Evolutionary conservation across 2,329 filamentous ascomycete species (phyloP), one percentile per base, ranked within the genome.

Genomic region (Blumeria graminis): DNA sequence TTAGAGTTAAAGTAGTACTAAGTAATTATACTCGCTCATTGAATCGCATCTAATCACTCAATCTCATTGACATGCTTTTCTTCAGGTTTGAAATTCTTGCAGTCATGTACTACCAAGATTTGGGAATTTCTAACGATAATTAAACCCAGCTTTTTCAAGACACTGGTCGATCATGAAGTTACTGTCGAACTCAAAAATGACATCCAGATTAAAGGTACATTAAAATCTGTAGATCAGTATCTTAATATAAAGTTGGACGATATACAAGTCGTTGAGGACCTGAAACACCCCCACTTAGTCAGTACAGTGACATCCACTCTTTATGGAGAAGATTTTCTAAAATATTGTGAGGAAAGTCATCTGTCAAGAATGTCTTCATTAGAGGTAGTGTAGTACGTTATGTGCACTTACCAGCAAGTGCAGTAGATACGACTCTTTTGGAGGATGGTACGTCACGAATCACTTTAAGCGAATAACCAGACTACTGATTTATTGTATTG

Each of bases 171-270:
- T 74, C 84, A 92, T 63, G 82, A 93, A 74, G 89, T 98, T 66
- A 96, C 89, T 51, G 88, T 98, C 68, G 92, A 98, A 74, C 85
- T 98, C 69, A 98, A 98, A 73, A 98, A 98, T 70, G 92, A 98
- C 72, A 94, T 98, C 64, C 88, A 89, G 68, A 93, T 98, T 69
- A 86, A 86, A 65, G 92, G 92, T 62, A 93, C 83, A 38, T 76
- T 98, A 62, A 98, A 96, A 75, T 93, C 86, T 67, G 90, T 98
- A 62, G 92, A 98, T 69, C 92, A 96, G 73, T 98, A 94, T 71
- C 80, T 98, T 67, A 98, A 98, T 72, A 95, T 98, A 72, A 96
- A 96, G 75, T 80, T 98, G 55, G 92, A 98, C 67, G 87, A 95
- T 66, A 93, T 96, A 59, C 77, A 82, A 60, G 90, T 96, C 35